Evolutionary conservation across 2,329 filamentous ascomycete genomes (phyloP).

Genomic region (Calonectria henricotiae): DNA sequence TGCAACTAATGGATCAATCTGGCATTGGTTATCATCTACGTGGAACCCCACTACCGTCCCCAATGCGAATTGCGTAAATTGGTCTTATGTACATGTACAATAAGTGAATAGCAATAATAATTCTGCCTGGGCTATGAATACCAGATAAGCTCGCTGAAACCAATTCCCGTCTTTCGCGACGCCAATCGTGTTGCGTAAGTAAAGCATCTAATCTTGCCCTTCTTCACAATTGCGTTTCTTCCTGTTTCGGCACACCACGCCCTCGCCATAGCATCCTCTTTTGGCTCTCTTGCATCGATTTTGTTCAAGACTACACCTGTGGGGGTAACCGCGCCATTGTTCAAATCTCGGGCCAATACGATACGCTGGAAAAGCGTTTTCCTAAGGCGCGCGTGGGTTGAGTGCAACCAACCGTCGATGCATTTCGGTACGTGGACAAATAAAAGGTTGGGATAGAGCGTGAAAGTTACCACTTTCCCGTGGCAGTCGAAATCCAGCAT

Average conservation of each 20-base stretch:
- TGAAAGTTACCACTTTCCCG: constrained; percentile 2
- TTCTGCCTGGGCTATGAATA: neutral
- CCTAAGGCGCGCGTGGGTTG: neutral
- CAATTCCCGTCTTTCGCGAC: neutral
- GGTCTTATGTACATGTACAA: too few relatives aligned
- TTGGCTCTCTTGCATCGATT: constrained; percentile 4
- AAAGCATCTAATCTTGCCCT: constrained; percentile 5
- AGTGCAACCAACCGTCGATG: neutral
- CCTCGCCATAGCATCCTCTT: constrained; percentile 7
- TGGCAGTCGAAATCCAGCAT: constrained; percentile 9
- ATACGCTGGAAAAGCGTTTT: constrained; percentile 6
- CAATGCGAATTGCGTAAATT: too few relatives aligned
- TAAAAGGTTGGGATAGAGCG: neutral
- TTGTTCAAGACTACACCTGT: neutral
- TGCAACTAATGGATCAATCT: too few relatives aligned
- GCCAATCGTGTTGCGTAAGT: constrained; percentile 10
- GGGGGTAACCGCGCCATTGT: neutral
- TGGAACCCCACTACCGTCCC: too few relatives aligned
- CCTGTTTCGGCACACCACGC: constrained; percentile 15
- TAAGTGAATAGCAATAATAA: too few relatives aligned
- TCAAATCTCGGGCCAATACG: constrained; percentile 1
- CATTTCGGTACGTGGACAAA: constrained; percentile 15
- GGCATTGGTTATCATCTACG: too few relatives aligned
- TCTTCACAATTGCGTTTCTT: constrained; percentile 13
- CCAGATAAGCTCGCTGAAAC: constrained; percentile 17